Evolutionary conservation across 177 flowering plant species (phyloP).

Genomic region (Vitis hybrid): DNA sequence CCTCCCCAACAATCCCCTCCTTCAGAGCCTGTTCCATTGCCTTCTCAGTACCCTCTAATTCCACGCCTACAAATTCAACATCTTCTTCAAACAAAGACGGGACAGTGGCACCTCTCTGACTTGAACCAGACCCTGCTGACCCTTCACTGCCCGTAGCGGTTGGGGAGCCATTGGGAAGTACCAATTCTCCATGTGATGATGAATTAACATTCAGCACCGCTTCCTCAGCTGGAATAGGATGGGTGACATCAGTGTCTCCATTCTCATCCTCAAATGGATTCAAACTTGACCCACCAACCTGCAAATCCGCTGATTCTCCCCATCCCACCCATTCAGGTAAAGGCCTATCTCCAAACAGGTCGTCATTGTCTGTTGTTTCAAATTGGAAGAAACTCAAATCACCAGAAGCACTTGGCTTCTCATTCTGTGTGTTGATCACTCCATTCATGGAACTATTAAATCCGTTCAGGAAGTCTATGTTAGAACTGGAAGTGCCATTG

Average conservation of each 20-base stretch:
- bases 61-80: slow-evolving; percentile 92
- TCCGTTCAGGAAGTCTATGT: slow-evolving; percentile 20
- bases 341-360: slow-evolving; percentile 55
- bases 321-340: slow-evolving; percentile 86
- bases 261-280: slow-evolving; percentile 53
- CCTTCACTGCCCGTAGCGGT: slow-evolving; percentile 27
- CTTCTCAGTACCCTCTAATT: slow-evolving; percentile 79
- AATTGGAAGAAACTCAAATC: slow-evolving; percentile 42
- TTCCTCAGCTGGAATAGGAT: slow-evolving; percentile 21
- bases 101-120: slow-evolving; percentile 35
- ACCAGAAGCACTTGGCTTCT: slow-evolving; percentile 30
- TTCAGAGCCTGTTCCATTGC: slow-evolving; percentile 92
- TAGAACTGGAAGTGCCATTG: slow-evolving; percentile 42
- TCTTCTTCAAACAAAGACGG: slow-evolving; percentile 88
- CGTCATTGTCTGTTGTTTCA: slow-evolving; percentile 44
- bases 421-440: slow-evolving; percentile 21
- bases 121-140: slow-evolving; percentile 26
- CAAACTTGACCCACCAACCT: slow-evolving; percentile 55
- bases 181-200: slow-evolving; percentile 34
- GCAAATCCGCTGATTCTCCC: slow-evolving; percentile 59
- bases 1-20: slow-evolving; percentile 94
- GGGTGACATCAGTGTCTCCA: slow-evolving; percentile 15
- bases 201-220: slow-evolving; percentile 18
- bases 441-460: slow-evolving; percentile 18
- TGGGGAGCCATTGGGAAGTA: slow-evolving; percentile 49